phyloP scores from a whole-genome alignment of 495 filamentous ascomycete species.

The Penicillium longicatenatum region DNA sequence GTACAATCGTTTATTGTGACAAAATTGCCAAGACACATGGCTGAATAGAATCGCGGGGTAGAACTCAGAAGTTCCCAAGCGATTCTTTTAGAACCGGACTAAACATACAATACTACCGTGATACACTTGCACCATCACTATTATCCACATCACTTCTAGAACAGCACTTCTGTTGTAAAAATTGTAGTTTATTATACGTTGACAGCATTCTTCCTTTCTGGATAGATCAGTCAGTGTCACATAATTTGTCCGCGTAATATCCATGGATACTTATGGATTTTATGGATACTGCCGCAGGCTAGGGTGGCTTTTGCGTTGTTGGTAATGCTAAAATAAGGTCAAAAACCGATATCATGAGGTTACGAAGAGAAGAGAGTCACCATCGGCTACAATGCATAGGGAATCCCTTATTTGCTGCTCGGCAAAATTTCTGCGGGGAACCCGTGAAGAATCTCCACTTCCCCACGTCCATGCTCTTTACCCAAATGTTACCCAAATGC shows the following conservation, averaged over 20 bases:
- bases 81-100: no score
- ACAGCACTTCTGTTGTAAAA: no score
- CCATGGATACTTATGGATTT: neutral
- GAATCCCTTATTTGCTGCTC: no score
- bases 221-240: neutral
- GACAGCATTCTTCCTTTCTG: no score
- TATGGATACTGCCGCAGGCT: neutral
- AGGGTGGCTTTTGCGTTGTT: neutral
- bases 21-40: no score
- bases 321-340: neutral
- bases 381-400: neutral
- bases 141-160: no score
- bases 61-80: no score
- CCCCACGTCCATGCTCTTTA: conserved; percentile 11
- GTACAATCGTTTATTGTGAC: no score
- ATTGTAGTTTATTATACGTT: no score
- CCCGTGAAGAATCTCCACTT: conserved; percentile 18
- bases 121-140: no score
- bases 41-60: no score
- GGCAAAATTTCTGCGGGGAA: conserved; percentile 14
- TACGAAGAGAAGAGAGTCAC: neutral
- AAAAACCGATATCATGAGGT: neutral
- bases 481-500: conserved; percentile 3
- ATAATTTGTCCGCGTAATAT: neutral
- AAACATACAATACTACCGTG: no score